phyloP scores from a whole-genome alignment of 1,284 basidiomycete genomes.

The Fomitopsis pinicola region DNA sequence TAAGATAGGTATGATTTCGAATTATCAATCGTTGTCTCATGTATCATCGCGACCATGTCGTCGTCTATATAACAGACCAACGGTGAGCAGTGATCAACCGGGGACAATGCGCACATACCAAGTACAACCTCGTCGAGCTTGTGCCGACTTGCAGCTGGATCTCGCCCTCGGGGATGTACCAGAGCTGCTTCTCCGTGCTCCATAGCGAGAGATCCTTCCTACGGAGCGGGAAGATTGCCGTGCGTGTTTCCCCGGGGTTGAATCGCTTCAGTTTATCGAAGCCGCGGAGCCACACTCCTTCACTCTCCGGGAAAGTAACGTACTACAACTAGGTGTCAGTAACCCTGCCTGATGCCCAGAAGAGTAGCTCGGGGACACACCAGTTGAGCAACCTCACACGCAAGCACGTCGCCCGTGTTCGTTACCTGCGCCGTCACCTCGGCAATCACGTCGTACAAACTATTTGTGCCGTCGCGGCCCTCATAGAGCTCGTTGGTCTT shows the following conservation, averaged over 20 bases:
- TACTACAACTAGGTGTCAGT: conserved; percentile 26
- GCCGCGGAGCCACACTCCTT: conserved; percentile 52
- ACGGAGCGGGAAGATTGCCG: conserved; percentile 51
- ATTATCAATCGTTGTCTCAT: too few relatives aligned
- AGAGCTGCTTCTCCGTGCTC: conserved; percentile 24
- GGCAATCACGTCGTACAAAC: conserved; percentile 14
- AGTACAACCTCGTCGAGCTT: conserved; percentile 21
- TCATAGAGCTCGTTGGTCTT: conserved; percentile 19
- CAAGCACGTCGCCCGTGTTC: conserved; percentile 31
- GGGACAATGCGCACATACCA: background rate
- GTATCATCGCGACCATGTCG: too few relatives aligned
- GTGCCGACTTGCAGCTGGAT: conserved; percentile 27
- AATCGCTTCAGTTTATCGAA: conserved; percentile 54
- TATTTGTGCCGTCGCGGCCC: conserved; percentile 26
- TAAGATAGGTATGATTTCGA: too few relatives aligned
- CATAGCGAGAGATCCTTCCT: conserved; percentile 49
- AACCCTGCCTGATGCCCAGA: conserved; percentile 35
- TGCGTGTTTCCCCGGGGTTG: conserved; percentile 39
- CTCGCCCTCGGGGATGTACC: conserved; percentile 21
- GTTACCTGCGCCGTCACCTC: conserved; percentile 28
- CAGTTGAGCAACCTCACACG: conserved; percentile 26
- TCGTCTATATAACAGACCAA: too few relatives aligned
- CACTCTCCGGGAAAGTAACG: conserved; percentile 26
- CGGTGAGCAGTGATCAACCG: too few relatives aligned
- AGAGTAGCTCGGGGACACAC: background rate